Conservation (phyloP, 176 grass and related monocot species). For the Cocos nucifera region DNA sequence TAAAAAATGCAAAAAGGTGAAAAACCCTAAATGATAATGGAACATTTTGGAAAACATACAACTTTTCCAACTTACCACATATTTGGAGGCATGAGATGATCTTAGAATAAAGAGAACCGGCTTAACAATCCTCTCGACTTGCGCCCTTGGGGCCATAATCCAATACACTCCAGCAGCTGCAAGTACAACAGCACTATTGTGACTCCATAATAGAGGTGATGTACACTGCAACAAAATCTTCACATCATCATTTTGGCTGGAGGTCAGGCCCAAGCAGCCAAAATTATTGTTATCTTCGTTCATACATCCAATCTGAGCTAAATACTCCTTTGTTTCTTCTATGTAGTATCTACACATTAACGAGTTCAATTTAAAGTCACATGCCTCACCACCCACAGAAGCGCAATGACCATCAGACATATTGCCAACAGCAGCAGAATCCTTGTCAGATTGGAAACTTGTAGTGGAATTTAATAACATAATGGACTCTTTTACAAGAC, state of each 20-base stretch:
- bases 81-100: constrained; percentile 66
- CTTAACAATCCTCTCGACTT: constrained; percentile 52
- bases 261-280: constrained; percentile 20
- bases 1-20: background rate
- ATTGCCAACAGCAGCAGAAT: constrained; percentile 11
- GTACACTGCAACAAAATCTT: constrained; percentile 70
- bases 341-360: constrained; percentile 52
- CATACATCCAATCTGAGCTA: constrained; percentile 15
- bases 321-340: constrained; percentile 32
- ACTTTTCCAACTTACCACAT: constrained; percentile 46
- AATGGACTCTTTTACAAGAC: constrained; percentile 76
- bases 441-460: constrained; percentile 7
- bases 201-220: constrained; percentile 81
- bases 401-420: constrained; percentile 1
- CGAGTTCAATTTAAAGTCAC: constrained; percentile 29
- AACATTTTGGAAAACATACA: no score
- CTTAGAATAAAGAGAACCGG: constrained; percentile 72
- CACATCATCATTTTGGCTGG: constrained; percentile 63
- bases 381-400: constrained; percentile 5
- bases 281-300: constrained; percentile 13
- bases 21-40: background rate
- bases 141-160: constrained; percentile 61
- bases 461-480: constrained; percentile 25
- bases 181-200: constrained; percentile 80
- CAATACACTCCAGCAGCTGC: constrained; percentile 83